Evolutionary conservation across 768 basidiomycete genomes (phyloP).

Genomic region (Kwoniella heveanensis): DNA sequence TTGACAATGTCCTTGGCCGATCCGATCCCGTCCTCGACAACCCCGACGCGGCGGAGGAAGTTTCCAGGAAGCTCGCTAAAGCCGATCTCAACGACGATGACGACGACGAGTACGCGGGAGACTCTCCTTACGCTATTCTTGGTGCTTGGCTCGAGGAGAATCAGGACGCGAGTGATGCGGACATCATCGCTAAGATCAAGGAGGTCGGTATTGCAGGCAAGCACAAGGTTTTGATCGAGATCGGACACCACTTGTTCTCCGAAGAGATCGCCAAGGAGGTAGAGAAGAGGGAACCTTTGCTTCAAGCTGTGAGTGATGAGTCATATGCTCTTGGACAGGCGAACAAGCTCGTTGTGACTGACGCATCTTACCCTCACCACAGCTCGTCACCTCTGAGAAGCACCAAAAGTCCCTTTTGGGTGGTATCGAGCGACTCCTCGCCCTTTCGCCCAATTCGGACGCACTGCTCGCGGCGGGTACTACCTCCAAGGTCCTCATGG

Average conservation of each 20-base stretch:
- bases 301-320: constrained; percentile 69
- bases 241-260: constrained; percentile 82
- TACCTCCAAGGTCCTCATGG: constrained; percentile 92
- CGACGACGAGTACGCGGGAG: constrained; percentile 80
- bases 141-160: constrained; percentile 84
- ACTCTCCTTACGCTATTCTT: constrained; percentile 81
- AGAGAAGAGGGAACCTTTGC: constrained; percentile 65
- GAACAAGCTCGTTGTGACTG: not conserved
- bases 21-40: constrained; percentile 32
- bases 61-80: constrained; percentile 66
- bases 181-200: constrained; percentile 70
- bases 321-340: no score
- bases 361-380: constrained; percentile 5
- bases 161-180: constrained; percentile 58
- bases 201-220: constrained; percentile 92
- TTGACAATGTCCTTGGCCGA: constrained; percentile 75
- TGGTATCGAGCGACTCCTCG: constrained; percentile 84
- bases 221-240: constrained; percentile 80
- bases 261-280: constrained; percentile 61
- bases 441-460: constrained; percentile 68
- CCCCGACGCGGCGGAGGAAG: constrained; percentile 68
- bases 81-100: constrained; percentile 69
- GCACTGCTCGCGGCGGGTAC: constrained; percentile 58
- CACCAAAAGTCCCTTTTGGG: constrained; percentile 93
- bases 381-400: constrained; percentile 91